Evolutionary conservation across 805 yeast genomes (phyloP), one percentile per base, ranked within the genome.

Genomic region (Suhomyces prunicola): DNA sequence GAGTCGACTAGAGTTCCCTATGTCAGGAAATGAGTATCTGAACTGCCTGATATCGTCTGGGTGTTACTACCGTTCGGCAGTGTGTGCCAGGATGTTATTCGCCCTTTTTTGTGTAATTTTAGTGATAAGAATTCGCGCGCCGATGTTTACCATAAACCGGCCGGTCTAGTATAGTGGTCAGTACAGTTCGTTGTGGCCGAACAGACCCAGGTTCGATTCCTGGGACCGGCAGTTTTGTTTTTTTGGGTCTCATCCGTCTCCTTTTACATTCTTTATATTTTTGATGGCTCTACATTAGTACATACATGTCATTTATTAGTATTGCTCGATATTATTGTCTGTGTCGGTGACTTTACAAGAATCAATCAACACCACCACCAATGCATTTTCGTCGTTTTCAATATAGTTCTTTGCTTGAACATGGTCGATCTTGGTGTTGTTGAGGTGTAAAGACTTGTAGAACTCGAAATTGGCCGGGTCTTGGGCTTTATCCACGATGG

Each of bases 271-370:
- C 3, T n/a, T 22, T 26, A 26, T 26, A 19, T 22, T n/a, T 27
- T 24, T 33, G n/a, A n/a, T n/a, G n/a, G 47, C 27, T 24, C 41
- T 36, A 36, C 24, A 39, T 47, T 15, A 24, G 17, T 23, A 22
- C 36, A n/a, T 41, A n/a, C 13, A 33, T 12, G 36, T n/a, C 44
- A 10, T 42, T 22, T 10, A 46, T 60, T 50, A 68, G 54, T 70
- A 74, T 58, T 65, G 69, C 42, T 62, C 64, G 24, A 81, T 77
- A 58, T 87, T 85, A 67, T 88, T 84, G 46, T 87, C 83, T 7
- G 83, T 79, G 62, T 92, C 97, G 10, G 96, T 89, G 23, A 91
- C 88, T 61, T 86, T 87, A 24, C 90, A 91, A 41, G 81, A 78
- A 46, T 77, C 78, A 44, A 92, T 77, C 62, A 79, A 77, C 40